Percentiles rank a stretch among this genome's conserved stretches.
These are phyloP conservation scores for Nannochloropsis granulata DNA, from an alignment of 108 stramenopile genomes.

Conservation along the genomic window DNA sequence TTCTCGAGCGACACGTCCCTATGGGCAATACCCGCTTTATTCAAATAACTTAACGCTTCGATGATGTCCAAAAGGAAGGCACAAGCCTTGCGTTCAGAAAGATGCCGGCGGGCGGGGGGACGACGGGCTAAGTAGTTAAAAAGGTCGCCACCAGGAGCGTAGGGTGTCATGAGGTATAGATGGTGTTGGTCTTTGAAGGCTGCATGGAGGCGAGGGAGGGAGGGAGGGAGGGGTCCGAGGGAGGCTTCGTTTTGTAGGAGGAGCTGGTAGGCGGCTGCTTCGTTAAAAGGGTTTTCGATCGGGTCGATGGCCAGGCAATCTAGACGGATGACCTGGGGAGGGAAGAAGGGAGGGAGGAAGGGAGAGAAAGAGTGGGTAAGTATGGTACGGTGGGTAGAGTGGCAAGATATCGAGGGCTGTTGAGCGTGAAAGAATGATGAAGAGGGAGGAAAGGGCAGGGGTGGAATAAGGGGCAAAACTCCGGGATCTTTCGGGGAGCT, in stretches of 20 bases:
- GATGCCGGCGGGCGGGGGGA: background rate
- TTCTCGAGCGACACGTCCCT: background rate
- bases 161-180: background rate
- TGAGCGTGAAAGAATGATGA: background rate
- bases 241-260: background rate
- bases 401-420: background rate
- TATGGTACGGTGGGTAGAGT: background rate
- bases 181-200: background rate
- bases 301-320: background rate
- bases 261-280: background rate
- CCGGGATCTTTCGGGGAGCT: too few relatives aligned
- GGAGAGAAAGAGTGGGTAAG: background rate
- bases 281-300: background rate
- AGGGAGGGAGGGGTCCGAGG: background rate
- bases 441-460: background rate
- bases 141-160: background rate
- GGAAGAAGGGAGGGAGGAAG: background rate
- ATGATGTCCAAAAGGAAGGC: background rate
- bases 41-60: background rate
- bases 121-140: background rate
- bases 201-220: background rate
- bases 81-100: background rate
- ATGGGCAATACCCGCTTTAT: background rate
- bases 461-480: too few relatives aligned
- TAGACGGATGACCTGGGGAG: background rate